phyloP scores from a whole-genome alignment of 2,329 filamentous ascomycete genomes.

The Aureobasidium zeae region DNA sequence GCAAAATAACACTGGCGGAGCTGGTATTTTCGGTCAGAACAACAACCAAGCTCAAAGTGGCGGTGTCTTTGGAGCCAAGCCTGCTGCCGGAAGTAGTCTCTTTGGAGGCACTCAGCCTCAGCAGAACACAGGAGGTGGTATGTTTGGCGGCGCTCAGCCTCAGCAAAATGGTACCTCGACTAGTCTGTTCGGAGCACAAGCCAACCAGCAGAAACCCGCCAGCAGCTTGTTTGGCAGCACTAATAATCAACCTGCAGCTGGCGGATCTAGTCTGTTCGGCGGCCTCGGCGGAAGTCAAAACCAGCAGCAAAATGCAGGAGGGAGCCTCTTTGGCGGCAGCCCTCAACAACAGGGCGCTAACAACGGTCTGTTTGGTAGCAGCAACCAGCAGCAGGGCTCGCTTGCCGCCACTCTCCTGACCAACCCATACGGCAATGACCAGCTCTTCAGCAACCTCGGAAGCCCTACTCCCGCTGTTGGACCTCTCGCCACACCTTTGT shows the following conservation, averaged over 20 bases:
- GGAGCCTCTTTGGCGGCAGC: slow-evolving; percentile 34
- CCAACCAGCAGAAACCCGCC: slow-evolving; percentile 33
- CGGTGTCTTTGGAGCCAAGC: slow-evolving; percentile 30
- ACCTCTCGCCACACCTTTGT: slow-evolving; percentile 82
- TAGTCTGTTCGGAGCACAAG: slow-evolving; percentile 38
- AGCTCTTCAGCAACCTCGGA: slow-evolving; percentile 69
- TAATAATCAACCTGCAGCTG: slow-evolving; percentile 15
- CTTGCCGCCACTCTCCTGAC: slow-evolving; percentile 72
- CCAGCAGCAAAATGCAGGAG: slow-evolving; percentile 24
- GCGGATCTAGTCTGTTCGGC: slow-evolving; percentile 25
- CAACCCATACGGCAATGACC: slow-evolving; percentile 84
- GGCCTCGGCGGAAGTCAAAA: slow-evolving; percentile 30
- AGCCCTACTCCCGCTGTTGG: slow-evolving; percentile 64
- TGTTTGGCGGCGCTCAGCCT: slow-evolving; percentile 31
- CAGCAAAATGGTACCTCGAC: slow-evolving; percentile 44
- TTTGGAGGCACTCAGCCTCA: slow-evolving; percentile 30
- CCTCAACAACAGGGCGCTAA: slow-evolving; percentile 36
- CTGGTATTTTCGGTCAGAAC: slow-evolving; percentile 18
- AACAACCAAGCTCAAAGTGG: slow-evolving; percentile 22
- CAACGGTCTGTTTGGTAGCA: slow-evolving; percentile 46
- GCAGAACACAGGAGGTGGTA: slow-evolving; percentile 24
- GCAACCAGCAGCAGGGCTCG: slow-evolving; percentile 41
- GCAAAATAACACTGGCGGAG: slow-evolving; percentile 17
- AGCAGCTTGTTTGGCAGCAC: slow-evolving; percentile 15
- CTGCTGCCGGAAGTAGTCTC: slow-evolving; percentile 24